These are phyloP conservation scores for Diplotaxis tenuifolia DNA, from an alignment of 345 rosid genomes.

Conservation along the genomic window DNA sequence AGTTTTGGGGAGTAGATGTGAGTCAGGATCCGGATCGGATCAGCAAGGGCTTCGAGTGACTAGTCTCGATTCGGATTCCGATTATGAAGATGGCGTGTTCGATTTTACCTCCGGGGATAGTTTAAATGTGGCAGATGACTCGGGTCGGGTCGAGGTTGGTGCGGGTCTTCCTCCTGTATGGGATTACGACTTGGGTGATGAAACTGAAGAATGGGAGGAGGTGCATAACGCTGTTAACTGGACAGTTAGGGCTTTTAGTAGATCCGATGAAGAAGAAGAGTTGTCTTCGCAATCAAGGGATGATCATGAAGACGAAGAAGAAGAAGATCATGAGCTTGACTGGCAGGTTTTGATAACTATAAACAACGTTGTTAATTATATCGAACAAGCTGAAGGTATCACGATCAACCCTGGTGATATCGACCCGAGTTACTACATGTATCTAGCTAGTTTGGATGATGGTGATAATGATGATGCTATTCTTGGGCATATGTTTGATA, in stretches of 20 bases:
- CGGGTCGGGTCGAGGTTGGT: conserved; percentile 35
- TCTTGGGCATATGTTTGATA: conserved; percentile 40
- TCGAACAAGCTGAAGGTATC: conserved; percentile 39
- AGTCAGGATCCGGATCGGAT: conserved; percentile 21
- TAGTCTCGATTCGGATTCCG: conserved; percentile 52
- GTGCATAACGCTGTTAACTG: conserved; percentile 34
- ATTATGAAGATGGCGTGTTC: conserved; percentile 40
- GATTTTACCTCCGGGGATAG: conserved; percentile 24
- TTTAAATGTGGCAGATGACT: conserved; percentile 7
- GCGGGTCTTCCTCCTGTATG: conserved; percentile 31
- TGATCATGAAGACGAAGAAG: conserved; percentile 36
- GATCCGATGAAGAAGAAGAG: conserved; percentile 35
- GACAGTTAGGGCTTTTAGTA: conserved; percentile 21
- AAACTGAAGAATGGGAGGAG: conserved; percentile 49
- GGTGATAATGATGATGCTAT: conserved; percentile 23
- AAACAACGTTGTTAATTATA: conserved; percentile 37
- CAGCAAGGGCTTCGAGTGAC: conserved; percentile 46
- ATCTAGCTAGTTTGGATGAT: conserved; percentile 33
- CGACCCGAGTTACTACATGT: conserved; percentile 29
- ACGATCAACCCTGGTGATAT: conserved; percentile 20
- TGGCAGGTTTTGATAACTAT: conserved; percentile 51
- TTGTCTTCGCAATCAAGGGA: conserved; percentile 31
- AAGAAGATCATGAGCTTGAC: conserved; percentile 36
- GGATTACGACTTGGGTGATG: conserved; percentile 34
- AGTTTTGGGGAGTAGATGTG: conserved; percentile 16